Evolutionary conservation across 2,329 filamentous ascomycete species (phyloP).

Genomic region (Tolypocladium tundrense): DNA sequence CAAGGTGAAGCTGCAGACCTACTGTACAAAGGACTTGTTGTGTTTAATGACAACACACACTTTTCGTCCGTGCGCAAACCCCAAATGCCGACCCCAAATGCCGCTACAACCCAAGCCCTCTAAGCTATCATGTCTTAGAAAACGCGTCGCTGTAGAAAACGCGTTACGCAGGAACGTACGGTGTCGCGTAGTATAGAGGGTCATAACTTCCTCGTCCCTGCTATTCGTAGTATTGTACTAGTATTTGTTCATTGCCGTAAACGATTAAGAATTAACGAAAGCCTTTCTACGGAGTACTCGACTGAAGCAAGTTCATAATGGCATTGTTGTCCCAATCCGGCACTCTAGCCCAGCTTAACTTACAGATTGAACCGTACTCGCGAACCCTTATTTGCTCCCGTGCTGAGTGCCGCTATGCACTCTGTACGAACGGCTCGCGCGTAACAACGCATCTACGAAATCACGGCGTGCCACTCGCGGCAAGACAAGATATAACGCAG

Average conservation of each 20-base stretch:
- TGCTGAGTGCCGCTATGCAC: too few species aligned
- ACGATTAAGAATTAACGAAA: too few species aligned
- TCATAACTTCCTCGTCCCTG: neutral
- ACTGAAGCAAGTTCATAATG: too few species aligned
- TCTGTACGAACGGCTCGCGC: neutral
- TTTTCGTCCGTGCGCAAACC: too few species aligned
- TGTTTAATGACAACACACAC: too few species aligned
- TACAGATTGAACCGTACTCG: neutral
- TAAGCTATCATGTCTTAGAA: neutral
- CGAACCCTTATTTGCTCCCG: neutral
- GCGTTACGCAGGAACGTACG: neutral
- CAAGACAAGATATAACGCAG: neutral
- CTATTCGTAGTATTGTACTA: neutral
- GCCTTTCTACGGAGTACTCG: too few species aligned
- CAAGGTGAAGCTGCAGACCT: neutral
- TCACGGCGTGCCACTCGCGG: neutral
- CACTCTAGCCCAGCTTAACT: neutral
- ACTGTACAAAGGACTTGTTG: too few species aligned
- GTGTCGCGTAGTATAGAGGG: too few species aligned
- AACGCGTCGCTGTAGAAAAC: neutral
- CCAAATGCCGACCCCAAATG: too few species aligned
- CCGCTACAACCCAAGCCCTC: too few species aligned
- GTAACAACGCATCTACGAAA: neutral
- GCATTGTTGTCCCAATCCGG: neutral
- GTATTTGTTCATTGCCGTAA: too few species aligned